These are phyloP conservation scores for Trichoderma simmonsii DNA, from an alignment of 2,329 filamentous ascomycete genomes.

Conservation along the genomic window DNA sequence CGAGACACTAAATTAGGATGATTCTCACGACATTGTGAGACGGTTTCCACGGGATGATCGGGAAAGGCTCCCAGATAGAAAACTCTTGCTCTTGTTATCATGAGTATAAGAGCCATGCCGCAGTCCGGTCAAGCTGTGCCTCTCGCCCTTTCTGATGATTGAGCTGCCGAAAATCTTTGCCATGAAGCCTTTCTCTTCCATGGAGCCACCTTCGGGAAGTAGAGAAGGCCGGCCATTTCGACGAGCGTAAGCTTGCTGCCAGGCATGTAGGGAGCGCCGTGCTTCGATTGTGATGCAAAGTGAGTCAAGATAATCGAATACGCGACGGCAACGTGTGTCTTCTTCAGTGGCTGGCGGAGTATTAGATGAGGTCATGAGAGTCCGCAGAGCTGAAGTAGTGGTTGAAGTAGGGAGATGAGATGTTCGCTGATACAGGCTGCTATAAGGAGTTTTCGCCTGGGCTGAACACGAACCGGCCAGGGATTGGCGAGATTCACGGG, in stretches of 20 bases:
- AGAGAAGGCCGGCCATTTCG: constrained; percentile 36
- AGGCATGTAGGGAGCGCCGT: constrained; percentile 44
- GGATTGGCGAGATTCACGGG: neutral
- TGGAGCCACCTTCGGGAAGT: constrained; percentile 38
- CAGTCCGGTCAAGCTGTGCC: constrained; percentile 23
- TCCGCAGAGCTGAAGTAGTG: constrained; percentile 33
- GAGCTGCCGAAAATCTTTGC: constrained; percentile 29
- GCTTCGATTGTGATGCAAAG: constrained; percentile 49
- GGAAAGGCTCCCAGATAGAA: neutral
- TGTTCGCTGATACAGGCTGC: constrained; percentile 13
- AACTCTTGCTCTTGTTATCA: constrained; percentile 9
- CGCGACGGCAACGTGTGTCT: constrained; percentile 40
- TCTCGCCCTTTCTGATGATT: constrained; percentile 21
- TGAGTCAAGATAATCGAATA: constrained; percentile 46
- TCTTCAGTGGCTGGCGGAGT: constrained; percentile 32
- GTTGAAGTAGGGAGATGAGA: constrained; percentile 33
- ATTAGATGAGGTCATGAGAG: constrained; percentile 22
- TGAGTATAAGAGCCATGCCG: neutral
- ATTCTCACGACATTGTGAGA: constrained; percentile 9
- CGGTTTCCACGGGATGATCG: constrained; percentile 3
- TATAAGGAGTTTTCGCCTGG: constrained; percentile 21
- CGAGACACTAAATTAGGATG: neutral
- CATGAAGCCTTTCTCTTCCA: constrained; percentile 31
- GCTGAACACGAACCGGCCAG: neutral
- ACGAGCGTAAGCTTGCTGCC: constrained; percentile 50